Conservation (phyloP, 176 grass and related monocot genomes). For the Triticum turgidum region DNA sequence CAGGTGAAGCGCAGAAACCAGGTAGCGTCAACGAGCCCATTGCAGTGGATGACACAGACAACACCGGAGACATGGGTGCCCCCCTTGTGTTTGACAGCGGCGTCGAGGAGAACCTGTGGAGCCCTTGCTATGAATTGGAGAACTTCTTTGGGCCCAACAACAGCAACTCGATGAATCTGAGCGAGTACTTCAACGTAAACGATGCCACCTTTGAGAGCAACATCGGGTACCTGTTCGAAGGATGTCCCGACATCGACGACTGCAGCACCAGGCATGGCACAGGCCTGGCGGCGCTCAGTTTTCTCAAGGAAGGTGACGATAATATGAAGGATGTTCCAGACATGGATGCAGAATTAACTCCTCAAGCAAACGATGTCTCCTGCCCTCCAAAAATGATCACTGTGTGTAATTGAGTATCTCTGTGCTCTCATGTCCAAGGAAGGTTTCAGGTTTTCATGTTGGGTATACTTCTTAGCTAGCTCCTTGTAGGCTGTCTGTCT, state of each 20-base stretch:
- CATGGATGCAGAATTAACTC: conserved; percentile 22
- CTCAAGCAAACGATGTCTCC: conserved; percentile 19
- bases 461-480: conserved; percentile 21
- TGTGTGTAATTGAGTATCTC: conserved; percentile 42
- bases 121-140: conserved; percentile 42
- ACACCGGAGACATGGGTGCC: not conserved
- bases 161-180: conserved; percentile 27
- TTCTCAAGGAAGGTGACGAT: conserved; percentile 25
- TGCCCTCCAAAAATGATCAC: conserved; percentile 42
- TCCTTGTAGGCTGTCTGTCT: conserved; percentile 18
- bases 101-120: conserved; percentile 46
- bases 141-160: not conserved
- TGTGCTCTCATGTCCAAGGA: conserved; percentile 13
- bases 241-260: conserved; percentile 12
- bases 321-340: conserved; percentile 21
- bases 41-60: not conserved
- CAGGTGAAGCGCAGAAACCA: conserved; percentile 2
- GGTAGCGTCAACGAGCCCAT: not conserved
- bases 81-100: not conserved
- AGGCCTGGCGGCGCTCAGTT: conserved; percentile 25
- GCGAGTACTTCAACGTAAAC: conserved; percentile 31
- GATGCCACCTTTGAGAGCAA: conserved; percentile 33
- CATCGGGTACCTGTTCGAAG: conserved; percentile 46
- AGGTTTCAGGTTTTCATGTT: conserved; percentile 33
- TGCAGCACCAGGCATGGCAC: conserved; percentile 19